Evolutionary conservation across 2,329 filamentous ascomycete species (phyloP), one percentile per base, ranked within the genome.

Genomic region (Fusarium kyushuense): DNA sequence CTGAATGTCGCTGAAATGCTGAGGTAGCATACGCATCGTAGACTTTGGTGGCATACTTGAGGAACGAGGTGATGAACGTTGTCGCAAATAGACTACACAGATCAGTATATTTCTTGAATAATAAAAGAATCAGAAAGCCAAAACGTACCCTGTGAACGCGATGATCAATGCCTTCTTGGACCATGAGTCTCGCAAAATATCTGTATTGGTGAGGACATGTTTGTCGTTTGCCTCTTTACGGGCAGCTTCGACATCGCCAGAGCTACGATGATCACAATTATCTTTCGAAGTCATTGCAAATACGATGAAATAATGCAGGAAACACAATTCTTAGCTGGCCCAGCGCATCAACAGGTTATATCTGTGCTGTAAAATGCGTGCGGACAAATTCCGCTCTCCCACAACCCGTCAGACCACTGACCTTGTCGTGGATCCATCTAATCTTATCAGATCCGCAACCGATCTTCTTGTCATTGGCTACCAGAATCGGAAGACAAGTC

Each of bases 1-100:
- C 76, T 7, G 84, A 85, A 69, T 87, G 85, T 16, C 78, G 75
- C 35, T 79, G 74, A 57, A 85, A 87, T 14, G 68, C 69, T 38
- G 76, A 78, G 0, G 77, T 78, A 5, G 76, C 77, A 51, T 76
- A 79, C 1, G 77, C 71, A 46, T 76, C 73, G 59, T 78, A 78
- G 6, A 72, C 69, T 12, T 72, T 77, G 21, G 74, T 73, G 1
- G 77, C 72, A 54, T 78, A 78, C 21, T 74, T 74, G 32, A 72
- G 70, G 23, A 79, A 79, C 0, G 72, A 71, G 32, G 69, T 68
- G 32, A 77, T 71, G 17, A 79, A 76, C 1, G 74, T 78, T 0
- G 75, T 76, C 1, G 72, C 64, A 25, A 77, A 75, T 2, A 79
- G 58, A 16, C 76, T 77, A 5, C 1, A 5, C n/a, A 7, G 1